Base-by-base conservation (phyloP, 176 grass and related monocot genomes). In the Bonia amplexicaulis region DNA sequence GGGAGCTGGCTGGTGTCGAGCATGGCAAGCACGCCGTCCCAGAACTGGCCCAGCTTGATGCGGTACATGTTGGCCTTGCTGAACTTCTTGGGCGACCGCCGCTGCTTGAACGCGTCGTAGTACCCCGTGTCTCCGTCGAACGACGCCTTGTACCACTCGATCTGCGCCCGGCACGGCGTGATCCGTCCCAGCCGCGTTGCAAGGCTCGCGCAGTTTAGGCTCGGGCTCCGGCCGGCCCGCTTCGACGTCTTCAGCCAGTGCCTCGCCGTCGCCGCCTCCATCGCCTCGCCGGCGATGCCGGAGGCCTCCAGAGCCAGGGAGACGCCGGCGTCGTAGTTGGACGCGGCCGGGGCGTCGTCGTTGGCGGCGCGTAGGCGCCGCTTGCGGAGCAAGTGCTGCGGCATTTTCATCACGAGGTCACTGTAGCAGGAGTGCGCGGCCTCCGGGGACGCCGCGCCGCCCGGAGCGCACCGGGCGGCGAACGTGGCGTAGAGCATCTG, bases 71-170 rank as follows among this genome's bases (percentile, higher is more conserved):
- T 87, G 16, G 79, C 92, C 58, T 64, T 89, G 35, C 3, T 0
- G 55, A 88, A 93, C 61, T 91, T 94, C 77, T 76, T 96, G 0
- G 82, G 73, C 9, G 88, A 81, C n/a, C 67, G 86, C 62, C 49
- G 89, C 33, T 86, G 79, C 92, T 99, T 99, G 88, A 96, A 99
- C 0, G 90, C 88, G 51, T 99, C 97, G 4, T 99, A 99, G 78
- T 99, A 99, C 19, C 93, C 97, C 42, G 72, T 88, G 61, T 96
- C 86, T 9, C 13, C n/a, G 65, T 99, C 97, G 3, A 88, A 99
- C 52, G 86, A 58, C 9, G 70, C 69, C 85, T 99, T 99, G 78
- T 99, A 99, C 97, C 97, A 99, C 71, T 99, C 97, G 2, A 99
- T 84, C 87, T 99, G 91, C 0, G 97, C 97, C 1, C 97, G 88